These are phyloP conservation scores for Colletotrichum cordylinicola DNA, from an alignment of 2,329 filamentous ascomycete species.

Conservation along the genomic window DNA sequence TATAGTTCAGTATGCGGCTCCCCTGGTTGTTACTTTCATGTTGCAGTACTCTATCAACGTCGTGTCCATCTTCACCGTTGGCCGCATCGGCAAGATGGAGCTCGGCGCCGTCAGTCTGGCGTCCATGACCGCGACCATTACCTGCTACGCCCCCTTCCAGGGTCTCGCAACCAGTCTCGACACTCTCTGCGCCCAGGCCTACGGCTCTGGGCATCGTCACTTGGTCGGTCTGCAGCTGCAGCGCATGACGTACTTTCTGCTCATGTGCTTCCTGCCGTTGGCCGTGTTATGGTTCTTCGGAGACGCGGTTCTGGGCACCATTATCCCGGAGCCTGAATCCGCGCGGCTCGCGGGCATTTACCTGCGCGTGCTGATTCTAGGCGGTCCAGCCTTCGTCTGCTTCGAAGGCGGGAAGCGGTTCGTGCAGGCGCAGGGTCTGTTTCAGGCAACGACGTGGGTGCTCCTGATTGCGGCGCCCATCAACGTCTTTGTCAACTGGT, in stretches of 20 bases:
- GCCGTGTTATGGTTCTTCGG: conserved; percentile 73
- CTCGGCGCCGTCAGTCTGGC: conserved; percentile 51
- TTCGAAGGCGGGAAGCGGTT: conserved; percentile 84
- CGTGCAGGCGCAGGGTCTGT: conserved; percentile 83
- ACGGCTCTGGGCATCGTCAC: conserved; percentile 87
- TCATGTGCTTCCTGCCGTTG: conserved; percentile 75
- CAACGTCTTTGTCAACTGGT: conserved; percentile 79
- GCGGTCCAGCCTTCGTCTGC: conserved; percentile 76
- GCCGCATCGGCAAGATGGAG: conserved; percentile 72
- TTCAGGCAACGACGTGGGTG: conserved; percentile 79
- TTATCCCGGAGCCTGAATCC: conserved; percentile 59
- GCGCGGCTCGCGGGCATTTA: conserved; percentile 75
- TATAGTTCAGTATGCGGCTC: conserved; percentile 72
- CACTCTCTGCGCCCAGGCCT: conserved; percentile 92
- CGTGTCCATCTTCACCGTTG: conserved; percentile 79
- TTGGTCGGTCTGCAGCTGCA: conserved; percentile 83
- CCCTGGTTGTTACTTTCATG: conserved; percentile 76
- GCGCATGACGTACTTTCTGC: conserved; percentile 81
- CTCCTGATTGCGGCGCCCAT: conserved; percentile 77
- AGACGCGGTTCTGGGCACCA: conserved; percentile 63
- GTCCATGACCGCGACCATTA: conserved; percentile 83
- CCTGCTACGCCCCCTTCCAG: conserved; percentile 78
- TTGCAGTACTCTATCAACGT: conserved; percentile 88
- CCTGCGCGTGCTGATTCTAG: conserved; percentile 73
- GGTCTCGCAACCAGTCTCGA: conserved; percentile 90